phyloP scores from a whole-genome alignment of 1,284 basidiomycete genomes.

The Ustilago curta region DNA sequence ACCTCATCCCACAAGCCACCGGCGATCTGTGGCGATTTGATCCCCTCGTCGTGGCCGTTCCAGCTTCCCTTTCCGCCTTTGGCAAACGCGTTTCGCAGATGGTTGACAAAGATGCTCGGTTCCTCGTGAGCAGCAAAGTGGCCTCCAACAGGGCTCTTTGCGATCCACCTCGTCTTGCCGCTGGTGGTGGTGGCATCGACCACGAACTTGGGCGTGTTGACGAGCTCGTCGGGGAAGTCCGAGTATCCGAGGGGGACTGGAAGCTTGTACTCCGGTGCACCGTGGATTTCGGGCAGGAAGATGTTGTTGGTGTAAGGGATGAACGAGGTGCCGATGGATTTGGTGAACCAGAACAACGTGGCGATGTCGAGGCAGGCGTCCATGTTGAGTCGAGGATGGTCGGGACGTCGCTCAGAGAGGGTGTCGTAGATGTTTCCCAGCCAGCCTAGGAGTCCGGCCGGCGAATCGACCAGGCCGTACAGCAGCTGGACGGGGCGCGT shows the following conservation, averaged over 20 bases:
- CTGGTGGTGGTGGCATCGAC: constrained; percentile 41
- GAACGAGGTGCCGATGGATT: constrained; percentile 58
- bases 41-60: constrained; percentile 34
- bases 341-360: constrained; percentile 51
- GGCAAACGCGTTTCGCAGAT: constrained; percentile 55
- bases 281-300: constrained; percentile 49
- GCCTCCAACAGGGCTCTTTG: constrained; percentile 46
- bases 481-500: constrained; percentile 48
- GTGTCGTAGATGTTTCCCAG: constrained; percentile 54
- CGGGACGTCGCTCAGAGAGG: constrained; percentile 17
- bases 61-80: constrained; percentile 41
- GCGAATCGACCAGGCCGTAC: constrained; percentile 55
- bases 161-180: constrained; percentile 49
- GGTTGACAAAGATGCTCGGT: constrained; percentile 52
- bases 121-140: constrained; percentile 61
- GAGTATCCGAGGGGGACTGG: constrained; percentile 51
- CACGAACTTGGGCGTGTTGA: constrained; percentile 44
- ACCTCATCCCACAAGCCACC: constrained; percentile 57
- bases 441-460: constrained; percentile 55
- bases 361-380: constrained; percentile 38
- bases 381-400: constrained; percentile 46
- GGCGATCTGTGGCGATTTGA: constrained; percentile 26
- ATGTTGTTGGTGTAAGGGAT: constrained; percentile 55
- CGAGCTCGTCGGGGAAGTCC: constrained; percentile 56
- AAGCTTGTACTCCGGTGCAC: constrained; percentile 34